Evolutionary conservation across 2,329 filamentous ascomycete species (phyloP).

Genomic region (Coccinonectria pachysandricola): DNA sequence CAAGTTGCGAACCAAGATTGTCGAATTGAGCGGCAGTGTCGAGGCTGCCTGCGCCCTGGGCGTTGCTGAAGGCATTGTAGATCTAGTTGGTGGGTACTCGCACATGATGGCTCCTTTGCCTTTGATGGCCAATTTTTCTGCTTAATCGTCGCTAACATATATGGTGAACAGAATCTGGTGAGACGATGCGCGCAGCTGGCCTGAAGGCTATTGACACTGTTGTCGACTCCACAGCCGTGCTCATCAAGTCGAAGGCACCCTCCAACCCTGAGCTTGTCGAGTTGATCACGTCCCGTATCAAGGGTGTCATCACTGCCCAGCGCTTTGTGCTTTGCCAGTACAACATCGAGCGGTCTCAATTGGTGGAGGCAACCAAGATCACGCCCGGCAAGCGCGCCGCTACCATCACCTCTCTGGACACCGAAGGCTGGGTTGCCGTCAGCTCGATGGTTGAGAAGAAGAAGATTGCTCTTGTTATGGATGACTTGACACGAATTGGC

Average conservation of each 20-base stretch:
- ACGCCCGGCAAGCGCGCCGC: constrained; percentile 91
- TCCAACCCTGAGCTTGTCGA: constrained; percentile 73
- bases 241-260: constrained; percentile 82
- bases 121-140: too few relatives aligned
- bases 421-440: constrained; percentile 88
- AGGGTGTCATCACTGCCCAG: constrained; percentile 90
- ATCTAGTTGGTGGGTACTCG: constrained; percentile 76
- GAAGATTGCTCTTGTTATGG: constrained; percentile 77
- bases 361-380: constrained; percentile 60
- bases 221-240: constrained; percentile 73
- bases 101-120: too few relatives aligned
- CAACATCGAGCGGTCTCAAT: constrained; percentile 67
- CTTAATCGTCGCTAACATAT: constrained; percentile 7
- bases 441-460: constrained; percentile 89
- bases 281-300: constrained; percentile 76
- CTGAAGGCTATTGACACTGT: constrained; percentile 93
- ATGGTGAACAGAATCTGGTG: constrained; percentile 66
- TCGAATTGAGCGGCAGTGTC: constrained; percentile 91
- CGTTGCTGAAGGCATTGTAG: constrained; percentile 93
- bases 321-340: constrained; percentile 93
- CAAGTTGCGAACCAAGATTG: constrained; percentile 74
- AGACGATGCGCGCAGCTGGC: constrained; percentile 95
- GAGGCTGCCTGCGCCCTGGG: constrained; percentile 93
- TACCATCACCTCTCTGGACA: constrained; percentile 81
- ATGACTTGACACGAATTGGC: constrained; percentile 64